Evolutionary conservation across 805 yeast genomes (phyloP).

Genomic region (Nakazawaea pomicola): DNA sequence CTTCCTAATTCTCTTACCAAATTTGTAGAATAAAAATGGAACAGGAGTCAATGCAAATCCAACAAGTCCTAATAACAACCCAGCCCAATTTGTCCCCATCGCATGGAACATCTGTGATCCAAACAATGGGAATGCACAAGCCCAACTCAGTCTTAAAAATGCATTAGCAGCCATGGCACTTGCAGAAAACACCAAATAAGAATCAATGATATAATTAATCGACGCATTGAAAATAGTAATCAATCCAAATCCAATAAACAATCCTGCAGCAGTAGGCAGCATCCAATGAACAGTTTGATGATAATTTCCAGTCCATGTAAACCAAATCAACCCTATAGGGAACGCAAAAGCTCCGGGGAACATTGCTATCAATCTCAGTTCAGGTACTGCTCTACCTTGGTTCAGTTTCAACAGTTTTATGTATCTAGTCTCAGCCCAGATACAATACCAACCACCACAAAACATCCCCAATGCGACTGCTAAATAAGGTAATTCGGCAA

Average conservation of each 20-base stretch:
- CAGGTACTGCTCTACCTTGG: constrained; percentile 64
- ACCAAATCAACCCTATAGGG: constrained; percentile 79
- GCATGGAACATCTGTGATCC: constrained; percentile 63
- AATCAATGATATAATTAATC: constrained; percentile 67
- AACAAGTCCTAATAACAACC: constrained; percentile 60
- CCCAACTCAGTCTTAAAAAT: constrained; percentile 53
- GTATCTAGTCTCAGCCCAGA: constrained; percentile 53
- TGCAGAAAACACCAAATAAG: constrained; percentile 68
- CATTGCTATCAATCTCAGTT: constrained; percentile 77
- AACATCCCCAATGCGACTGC: constrained; percentile 67
- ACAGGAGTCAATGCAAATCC: constrained; percentile 56
- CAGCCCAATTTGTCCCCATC: constrained; percentile 77
- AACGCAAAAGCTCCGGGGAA: constrained; percentile 65
- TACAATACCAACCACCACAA: constrained; percentile 48
- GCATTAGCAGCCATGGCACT: constrained; percentile 76
- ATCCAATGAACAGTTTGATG: constrained; percentile 71
- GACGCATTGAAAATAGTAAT: constrained; percentile 64
- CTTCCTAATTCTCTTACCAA: constrained; percentile 50
- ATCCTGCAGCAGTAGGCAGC: constrained; percentile 63
- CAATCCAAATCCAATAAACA: constrained; percentile 63
- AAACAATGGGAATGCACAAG: constrained; percentile 57
- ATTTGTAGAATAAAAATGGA: constrained; percentile 59
- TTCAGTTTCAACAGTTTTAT: constrained; percentile 39
- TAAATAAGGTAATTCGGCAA: constrained; percentile 74
- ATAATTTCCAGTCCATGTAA: constrained; percentile 84